Evolutionary conservation across 345 rosid genomes (phyloP), one percentile per base, ranked within the genome.

Genomic region (Hevea brasiliensis): DNA sequence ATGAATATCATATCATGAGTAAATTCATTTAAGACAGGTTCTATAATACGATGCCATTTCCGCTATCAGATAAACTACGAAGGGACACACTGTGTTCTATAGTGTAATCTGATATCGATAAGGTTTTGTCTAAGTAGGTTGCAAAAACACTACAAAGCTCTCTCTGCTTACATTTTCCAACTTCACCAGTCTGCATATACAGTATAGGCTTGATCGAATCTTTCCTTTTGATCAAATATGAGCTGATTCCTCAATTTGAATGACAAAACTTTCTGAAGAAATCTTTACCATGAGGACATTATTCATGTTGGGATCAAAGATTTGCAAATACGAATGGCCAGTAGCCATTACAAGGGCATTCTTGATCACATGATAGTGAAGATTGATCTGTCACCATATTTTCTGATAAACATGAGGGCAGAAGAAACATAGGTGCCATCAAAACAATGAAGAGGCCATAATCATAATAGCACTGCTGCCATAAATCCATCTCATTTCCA

Each of bases 401-500:
- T 71, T 77, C 82, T 18, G 75, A 64, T 18, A 48, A 78, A 57
- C n/a, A 51, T 37, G 70, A 74, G 0, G 89, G 53, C 6, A 56
- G 68, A 48, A 87, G 79, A 88, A 92, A 92, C 88, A 91, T 82
- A 29, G 97, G 96, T 84, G 91, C 84, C 3, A 96, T 92, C 78
- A 95, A 81, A 77, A 92, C 73, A n/a, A 97, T 95, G 80, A 92
- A 89, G 78, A 92, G 79, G 40, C 97, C 94, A 69, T 89, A 92
- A 79, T 92, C 99, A 80, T 86, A 92, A 82, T 92, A 98, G 97
- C 99, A 92, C 66, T 88, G 92, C 85, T 95, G 98, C 98, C 99
- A 92, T 7, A 91, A 79, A 65, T 74, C 73, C 72, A 79, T 66
- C 74, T 32, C 51, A 68, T 67, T 69, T 65, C 78, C 84, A 61